Conservation (phyloP, 805 yeast genomes). For the Wickerhamiella spandovensis region DNA sequence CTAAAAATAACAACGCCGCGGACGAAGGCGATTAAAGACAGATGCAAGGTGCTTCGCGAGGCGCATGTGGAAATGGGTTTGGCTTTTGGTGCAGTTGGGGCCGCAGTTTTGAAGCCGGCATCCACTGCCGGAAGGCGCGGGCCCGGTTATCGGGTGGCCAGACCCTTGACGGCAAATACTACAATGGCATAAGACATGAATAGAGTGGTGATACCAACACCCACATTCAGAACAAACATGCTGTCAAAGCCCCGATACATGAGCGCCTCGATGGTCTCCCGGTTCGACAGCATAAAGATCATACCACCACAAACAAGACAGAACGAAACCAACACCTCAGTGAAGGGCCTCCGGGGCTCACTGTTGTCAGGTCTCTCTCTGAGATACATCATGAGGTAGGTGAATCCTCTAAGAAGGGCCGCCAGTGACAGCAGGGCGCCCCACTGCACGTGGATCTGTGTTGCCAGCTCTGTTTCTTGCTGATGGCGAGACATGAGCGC, state of each 20-base stretch:
- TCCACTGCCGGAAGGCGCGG: too few relatives aligned
- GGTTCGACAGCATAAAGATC: conserved; percentile 84
- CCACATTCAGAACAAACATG: conserved; percentile 83
- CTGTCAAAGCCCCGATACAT: conserved; percentile 71
- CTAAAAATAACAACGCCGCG: neutral
- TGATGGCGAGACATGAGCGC: conserved; percentile 87
- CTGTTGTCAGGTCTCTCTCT: conserved; percentile 19
- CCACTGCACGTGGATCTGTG: conserved; percentile 83
- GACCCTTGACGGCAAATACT: conserved; percentile 35
- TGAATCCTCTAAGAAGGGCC: conserved; percentile 57
- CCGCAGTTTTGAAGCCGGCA: too few relatives aligned
- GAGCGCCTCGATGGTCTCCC: conserved; percentile 68
- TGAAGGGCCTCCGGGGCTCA: conserved; percentile 60
- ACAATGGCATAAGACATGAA: conserved; percentile 82
- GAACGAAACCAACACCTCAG: conserved; percentile 71
- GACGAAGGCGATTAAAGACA: neutral
- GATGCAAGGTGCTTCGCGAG: neutral
- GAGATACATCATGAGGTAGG: conserved; percentile 44
- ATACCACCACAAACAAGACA: conserved; percentile 78
- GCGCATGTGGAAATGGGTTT: neutral
- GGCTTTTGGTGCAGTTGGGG: too few relatives aligned
- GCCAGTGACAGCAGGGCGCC: conserved; percentile 75
- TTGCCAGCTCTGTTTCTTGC: conserved; percentile 68
- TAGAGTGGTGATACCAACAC: conserved; percentile 64
- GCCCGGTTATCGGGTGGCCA: conserved; percentile 9